Percentiles rank a stretch among this genome's conserved stretches.
phyloP scores from a whole-genome alignment of 2,329 filamentous ascomycete species.

The Botrytis medusae region DNA sequence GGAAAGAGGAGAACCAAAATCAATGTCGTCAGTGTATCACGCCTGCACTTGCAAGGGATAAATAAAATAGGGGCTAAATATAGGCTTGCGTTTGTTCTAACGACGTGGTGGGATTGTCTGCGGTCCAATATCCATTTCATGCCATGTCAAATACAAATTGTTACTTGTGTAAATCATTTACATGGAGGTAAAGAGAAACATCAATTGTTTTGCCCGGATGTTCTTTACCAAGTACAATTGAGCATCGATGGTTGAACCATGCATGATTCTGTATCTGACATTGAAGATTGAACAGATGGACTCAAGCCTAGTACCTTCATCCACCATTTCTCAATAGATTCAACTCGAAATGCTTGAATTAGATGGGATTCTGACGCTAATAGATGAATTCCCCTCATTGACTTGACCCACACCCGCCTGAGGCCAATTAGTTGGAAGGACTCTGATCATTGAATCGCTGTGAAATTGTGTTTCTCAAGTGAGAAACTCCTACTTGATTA shows the following conservation, averaged over 20 bases:
- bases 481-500: background rate
- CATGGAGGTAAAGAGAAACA: background rate
- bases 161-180: background rate
- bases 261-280: background rate
- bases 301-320: background rate
- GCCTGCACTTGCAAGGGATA: background rate
- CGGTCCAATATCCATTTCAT: background rate
- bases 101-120: background rate
- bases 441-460: background rate
- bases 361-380: background rate
- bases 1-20: background rate
- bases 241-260: background rate
- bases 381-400: background rate
- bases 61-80: conserved; percentile 13
- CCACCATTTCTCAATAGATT: background rate
- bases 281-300: background rate
- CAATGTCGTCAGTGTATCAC: conserved; percentile 8
- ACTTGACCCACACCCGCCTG: background rate
- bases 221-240: background rate
- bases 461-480: background rate
- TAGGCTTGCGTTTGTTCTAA: background rate
- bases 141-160: background rate
- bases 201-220: background rate
- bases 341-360: background rate
- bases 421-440: background rate